Conservation (phyloP, 306 rosid species). For the Crotalaria pallida region DNA sequence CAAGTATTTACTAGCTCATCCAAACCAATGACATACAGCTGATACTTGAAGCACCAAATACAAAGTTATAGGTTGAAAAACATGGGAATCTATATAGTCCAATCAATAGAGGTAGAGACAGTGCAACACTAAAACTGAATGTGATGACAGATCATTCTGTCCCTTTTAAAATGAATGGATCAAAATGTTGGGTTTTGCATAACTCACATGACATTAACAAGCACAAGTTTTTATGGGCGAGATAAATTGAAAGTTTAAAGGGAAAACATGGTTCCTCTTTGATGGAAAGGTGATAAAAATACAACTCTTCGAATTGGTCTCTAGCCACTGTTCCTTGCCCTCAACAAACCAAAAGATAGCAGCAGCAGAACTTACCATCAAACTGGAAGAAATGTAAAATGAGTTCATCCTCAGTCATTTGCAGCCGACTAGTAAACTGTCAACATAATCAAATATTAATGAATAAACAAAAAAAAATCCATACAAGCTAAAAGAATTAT, state of each 20-base stretch:
- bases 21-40: not conserved
- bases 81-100: not conserved
- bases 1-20: not conserved
- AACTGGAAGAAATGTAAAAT: conserved; percentile 67
- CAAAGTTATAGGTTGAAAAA: not conserved
- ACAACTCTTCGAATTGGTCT: not conserved
- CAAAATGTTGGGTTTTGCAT: not conserved
- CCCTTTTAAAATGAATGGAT: not conserved
- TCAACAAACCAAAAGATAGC: conserved; percentile 12
- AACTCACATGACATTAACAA: not conserved
- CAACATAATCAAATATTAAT: conserved; percentile 15
- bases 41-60: not conserved
- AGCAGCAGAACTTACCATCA: conserved; percentile 58
- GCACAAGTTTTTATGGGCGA: not conserved
- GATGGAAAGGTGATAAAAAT: not conserved
- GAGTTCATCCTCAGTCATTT: conserved; percentile 85
- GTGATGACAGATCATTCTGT: not conserved
- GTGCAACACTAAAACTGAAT: not conserved
- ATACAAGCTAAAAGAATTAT: not conserved
- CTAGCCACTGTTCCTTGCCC: not conserved
- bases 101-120: not conserved
- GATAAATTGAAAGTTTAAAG: not conserved
- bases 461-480: not conserved
- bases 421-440: conserved; percentile 75
- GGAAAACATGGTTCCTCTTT: not conserved